Percentiles rank a stretch among this genome's conserved stretches.
Conservation (phyloP, 208 protist species). For the Wallacemonas sp. region DNA sequence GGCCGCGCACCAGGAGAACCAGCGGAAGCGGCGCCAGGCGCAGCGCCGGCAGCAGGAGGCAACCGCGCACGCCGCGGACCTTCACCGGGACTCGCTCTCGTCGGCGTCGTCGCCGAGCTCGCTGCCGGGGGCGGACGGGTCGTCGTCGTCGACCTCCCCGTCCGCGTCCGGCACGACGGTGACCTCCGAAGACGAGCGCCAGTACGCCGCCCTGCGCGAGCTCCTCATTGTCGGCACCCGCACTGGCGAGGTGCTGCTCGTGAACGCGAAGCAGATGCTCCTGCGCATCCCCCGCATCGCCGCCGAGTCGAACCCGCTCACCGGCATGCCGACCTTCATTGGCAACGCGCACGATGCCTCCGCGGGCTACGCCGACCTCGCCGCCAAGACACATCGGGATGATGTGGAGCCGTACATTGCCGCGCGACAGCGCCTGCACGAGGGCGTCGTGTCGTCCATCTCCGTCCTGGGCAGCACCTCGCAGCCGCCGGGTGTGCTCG, state of each 20-base stretch:
- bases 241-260: constrained; percentile 29
- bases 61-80: constrained; percentile 10
- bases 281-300: constrained; percentile 32
- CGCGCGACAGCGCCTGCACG: constrained; percentile 24
- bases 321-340: constrained; percentile 3
- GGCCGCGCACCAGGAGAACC: constrained; percentile 23
- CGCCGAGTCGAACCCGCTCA: constrained; percentile 7
- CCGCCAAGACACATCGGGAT: constrained; percentile 6
- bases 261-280: constrained; percentile 38
- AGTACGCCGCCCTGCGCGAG: constrained; percentile 28
- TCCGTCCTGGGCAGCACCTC: constrained; percentile 12
- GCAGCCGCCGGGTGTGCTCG: constrained; percentile 32
- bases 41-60: constrained; percentile 24
- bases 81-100: background rate
- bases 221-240: constrained; percentile 50
- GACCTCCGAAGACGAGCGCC: constrained; percentile 4
- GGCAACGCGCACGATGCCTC: constrained; percentile 20
- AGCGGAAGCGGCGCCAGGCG: constrained; percentile 23
- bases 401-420: constrained; percentile 23
- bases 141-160: background rate
- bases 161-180: background rate
- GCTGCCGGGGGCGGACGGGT: background rate
- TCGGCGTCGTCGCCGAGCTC: background rate
- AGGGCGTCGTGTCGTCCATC: constrained; percentile 40
- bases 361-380: constrained; percentile 20